A percentile compares a stretch with the other conserved stretches of the same genome.
These are phyloP conservation scores for Crithidia fasciculata DNA, from an alignment of 208 protist genomes.

Conservation along the genomic window DNA sequence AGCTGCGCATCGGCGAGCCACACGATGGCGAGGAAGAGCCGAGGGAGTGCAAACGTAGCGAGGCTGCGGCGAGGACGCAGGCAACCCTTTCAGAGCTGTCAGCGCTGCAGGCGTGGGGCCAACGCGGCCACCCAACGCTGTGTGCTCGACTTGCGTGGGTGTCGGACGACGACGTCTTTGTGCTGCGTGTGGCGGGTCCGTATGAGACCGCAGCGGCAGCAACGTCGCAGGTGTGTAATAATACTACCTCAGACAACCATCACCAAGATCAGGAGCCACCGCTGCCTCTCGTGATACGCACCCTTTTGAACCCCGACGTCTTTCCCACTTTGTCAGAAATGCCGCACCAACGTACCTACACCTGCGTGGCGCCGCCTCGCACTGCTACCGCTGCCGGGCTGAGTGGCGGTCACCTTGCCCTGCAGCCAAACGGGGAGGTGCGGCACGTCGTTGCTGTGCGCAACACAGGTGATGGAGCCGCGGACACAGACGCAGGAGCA, in stretches of 20 bases:
- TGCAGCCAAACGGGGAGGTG: conserved; percentile 14
- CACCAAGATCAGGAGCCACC: no score
- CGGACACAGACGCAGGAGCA: no score
- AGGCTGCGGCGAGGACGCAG: no score
- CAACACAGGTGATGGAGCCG: no score
- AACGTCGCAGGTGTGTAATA: neutral
- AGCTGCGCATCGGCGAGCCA: neutral
- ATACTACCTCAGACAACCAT: no score
- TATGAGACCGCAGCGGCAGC: neutral
- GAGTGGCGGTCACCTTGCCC: neutral
- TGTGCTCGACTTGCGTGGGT: conserved; percentile 18
- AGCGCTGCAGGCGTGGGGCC: conserved; percentile 14
- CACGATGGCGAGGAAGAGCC: neutral
- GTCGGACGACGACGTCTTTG: conserved; percentile 14
- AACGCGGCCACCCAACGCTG: conserved; percentile 15
- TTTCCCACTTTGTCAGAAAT: neutral
- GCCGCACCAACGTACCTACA: conserved; percentile 23
- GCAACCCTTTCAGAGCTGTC: conserved; percentile 15
- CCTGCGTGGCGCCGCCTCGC: neutral
- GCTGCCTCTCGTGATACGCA: neutral
- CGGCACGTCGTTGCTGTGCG: neutral
- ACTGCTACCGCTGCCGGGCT: neutral
- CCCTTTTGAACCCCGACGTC: neutral
- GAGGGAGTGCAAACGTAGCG: neutral
- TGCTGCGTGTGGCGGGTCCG: conserved; percentile 13